Evolutionary conservation across 1,139 yeast genomes (phyloP), one percentile per base, ranked within the genome.

Genomic region (Candida glucosophila): DNA sequence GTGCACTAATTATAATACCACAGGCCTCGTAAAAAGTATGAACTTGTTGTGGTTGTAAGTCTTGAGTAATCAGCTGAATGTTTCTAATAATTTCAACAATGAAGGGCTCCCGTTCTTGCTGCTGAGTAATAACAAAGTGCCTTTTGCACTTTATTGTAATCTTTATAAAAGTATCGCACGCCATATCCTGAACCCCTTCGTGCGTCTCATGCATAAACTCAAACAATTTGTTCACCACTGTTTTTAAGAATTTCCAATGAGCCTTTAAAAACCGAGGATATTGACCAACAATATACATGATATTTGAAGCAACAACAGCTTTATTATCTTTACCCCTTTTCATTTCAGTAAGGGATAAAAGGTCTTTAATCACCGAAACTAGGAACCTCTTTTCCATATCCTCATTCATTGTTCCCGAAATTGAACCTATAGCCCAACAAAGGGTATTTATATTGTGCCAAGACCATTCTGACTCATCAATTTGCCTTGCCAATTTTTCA

Each of bases 151-250:
- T 90, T 42, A 74, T 78, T 16, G 95, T 85, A 51, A 90, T 90
- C 54, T 90, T 92, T 47, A 88, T 88, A 52, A 90, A 90, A 1
- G 99, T 90, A 55, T 90, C 98, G 65, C 98, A 90, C 6, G 99
- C 98, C 98, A 90, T 90, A 56, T 90, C 98, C 61, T 90, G 98
- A 36, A 90, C 98, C 58, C 97, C 98, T 55, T 88, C 99, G 53
- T 90, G 98, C 15, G 96, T 86, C 64, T 90, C 99, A 58, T 90
- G 98, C 99, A 90, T 90, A 47, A 90, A 90, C 55, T 92, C 98
- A 56, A 90, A 90, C 43, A 90, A 68, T 55, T 90, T 90, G 58
- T 85, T 80, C 35, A 90, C 90, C 24, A 90, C 99, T 0, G 98
- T 90, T 54, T 88, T 88, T 49, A 92, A 64, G 46, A 90, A 92